These are phyloP conservation scores for Mortierella sp. DNA, from an alignment of 371 early-diverging fungal species.

Conservation along the genomic window DNA sequence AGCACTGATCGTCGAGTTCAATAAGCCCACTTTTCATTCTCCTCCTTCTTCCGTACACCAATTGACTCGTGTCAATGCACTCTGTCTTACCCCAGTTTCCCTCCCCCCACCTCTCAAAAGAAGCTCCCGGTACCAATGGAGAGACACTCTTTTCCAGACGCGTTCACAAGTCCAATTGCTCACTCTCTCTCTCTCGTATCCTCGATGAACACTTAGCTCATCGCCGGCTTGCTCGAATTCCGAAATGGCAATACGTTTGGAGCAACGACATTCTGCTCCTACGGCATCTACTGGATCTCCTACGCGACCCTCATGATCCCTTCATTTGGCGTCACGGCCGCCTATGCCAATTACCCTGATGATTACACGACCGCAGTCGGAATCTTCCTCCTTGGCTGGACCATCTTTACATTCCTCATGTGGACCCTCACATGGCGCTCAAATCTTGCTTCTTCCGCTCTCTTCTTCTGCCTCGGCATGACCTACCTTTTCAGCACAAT, in stretches of 20 bases:
- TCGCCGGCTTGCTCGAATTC: constrained; percentile 56
- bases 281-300: constrained; percentile 55
- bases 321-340: constrained; percentile 33
- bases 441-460: constrained; percentile 40
- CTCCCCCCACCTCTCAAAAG: too few species aligned
- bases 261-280: constrained; percentile 57
- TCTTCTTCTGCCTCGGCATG: constrained; percentile 56
- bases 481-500: constrained; percentile 57
- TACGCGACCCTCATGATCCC: constrained; percentile 54
- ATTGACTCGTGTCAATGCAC: too few species aligned
- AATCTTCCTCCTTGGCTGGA: constrained; percentile 56
- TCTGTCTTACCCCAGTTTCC: too few species aligned
- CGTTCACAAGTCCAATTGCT: too few species aligned
- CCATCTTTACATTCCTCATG: constrained; percentile 58
- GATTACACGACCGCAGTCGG: constrained; percentile 52
- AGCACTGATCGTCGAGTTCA: too few species aligned
- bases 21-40: too few species aligned
- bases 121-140: too few species aligned
- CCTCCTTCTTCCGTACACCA: too few species aligned
- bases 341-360: constrained; percentile 36
- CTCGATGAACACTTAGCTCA: too few species aligned
- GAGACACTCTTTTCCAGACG: too few species aligned
- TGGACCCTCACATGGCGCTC: constrained; percentile 53
- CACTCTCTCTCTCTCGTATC: too few species aligned
- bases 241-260: constrained; percentile 55